Conservation (phyloP, 2,329 filamentous ascomycete genomes). For the Paecilomyces formosus region DNA sequence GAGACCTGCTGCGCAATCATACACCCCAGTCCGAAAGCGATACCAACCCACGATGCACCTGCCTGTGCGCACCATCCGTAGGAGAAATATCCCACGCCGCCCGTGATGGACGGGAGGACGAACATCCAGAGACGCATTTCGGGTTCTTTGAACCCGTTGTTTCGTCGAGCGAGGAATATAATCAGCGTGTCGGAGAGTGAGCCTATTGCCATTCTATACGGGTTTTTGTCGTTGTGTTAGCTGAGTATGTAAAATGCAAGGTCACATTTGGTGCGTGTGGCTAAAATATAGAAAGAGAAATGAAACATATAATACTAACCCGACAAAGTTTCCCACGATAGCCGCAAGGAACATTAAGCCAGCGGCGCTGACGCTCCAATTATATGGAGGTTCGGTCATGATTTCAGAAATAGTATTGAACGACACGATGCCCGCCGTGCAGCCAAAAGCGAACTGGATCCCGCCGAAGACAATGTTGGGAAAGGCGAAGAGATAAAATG, state of each 20-base stretch:
- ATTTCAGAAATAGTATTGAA: conserved; percentile 31
- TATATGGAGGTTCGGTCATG: conserved; percentile 30
- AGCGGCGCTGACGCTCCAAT: conserved; percentile 26
- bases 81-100: conserved; percentile 27
- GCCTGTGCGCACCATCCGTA: conserved; percentile 33
- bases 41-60: conserved; percentile 26
- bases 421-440: conserved; percentile 32
- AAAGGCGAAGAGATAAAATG: conserved; percentile 32
- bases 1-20: conserved; percentile 37
- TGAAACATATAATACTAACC: not conserved
- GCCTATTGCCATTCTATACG: conserved; percentile 34
- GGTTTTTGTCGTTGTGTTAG: not conserved
- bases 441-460: conserved; percentile 33
- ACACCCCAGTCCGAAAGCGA: conserved; percentile 28
- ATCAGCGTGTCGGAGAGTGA: conserved; percentile 24
- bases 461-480: conserved; percentile 33
- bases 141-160: conserved; percentile 28
- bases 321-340: conserved; percentile 10
- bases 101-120: conserved; percentile 22
- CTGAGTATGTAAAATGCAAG: not conserved
- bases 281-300: no score
- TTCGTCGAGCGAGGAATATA: conserved; percentile 24
- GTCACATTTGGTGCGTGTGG: no score
- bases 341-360: conserved; percentile 26
- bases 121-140: conserved; percentile 34